phyloP scores from a whole-genome alignment of 192 early-diverging fungal genomes.

The Spizellomyces punctatus region DNA sequence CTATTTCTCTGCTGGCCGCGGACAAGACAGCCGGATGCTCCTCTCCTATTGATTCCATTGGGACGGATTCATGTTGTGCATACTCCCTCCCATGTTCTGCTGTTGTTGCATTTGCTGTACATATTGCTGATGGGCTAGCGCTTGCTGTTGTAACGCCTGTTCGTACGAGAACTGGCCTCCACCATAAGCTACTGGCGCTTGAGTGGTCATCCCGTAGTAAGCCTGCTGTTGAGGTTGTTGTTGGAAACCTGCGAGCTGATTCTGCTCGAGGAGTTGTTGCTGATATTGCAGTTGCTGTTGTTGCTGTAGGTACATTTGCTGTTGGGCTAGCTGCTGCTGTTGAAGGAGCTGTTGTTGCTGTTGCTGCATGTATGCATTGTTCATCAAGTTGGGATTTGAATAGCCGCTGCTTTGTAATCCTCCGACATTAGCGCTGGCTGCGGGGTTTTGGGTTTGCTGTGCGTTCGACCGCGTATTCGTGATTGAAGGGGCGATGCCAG shows the following conservation, averaged over 20 bases:
- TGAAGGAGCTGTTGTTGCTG: constrained; percentile 47
- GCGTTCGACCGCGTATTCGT: constrained; percentile 20
- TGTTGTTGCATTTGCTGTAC: constrained; percentile 7
- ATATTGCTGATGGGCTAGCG: constrained; percentile 31
- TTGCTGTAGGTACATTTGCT: constrained; percentile 46
- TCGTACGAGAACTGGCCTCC: constrained; percentile 21
- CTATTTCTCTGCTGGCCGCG: too few species aligned
- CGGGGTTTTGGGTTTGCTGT: background rate
- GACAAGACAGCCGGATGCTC: too few species aligned
- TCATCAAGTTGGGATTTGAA: constrained; percentile 25
- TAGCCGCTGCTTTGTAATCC: background rate
- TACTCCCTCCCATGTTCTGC: background rate
- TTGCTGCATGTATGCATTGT: constrained; percentile 49
- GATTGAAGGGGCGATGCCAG: constrained; percentile 23
- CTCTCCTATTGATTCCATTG: too few species aligned
- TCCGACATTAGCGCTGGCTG: background rate
- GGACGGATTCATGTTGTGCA: too few species aligned
- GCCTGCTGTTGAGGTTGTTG: constrained; percentile 37
- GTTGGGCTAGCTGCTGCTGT: constrained; percentile 42
- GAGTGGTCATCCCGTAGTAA: constrained; percentile 23
- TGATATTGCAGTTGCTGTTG: constrained; percentile 38
- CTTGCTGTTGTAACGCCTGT: constrained; percentile 33
- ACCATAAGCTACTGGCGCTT: background rate
- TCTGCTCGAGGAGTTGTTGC: constrained; percentile 23
- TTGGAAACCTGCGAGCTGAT: constrained; percentile 43